Evolutionary conservation across 2,329 filamentous ascomycete genomes (phyloP).

Genomic region (Alternaria sp.): DNA sequence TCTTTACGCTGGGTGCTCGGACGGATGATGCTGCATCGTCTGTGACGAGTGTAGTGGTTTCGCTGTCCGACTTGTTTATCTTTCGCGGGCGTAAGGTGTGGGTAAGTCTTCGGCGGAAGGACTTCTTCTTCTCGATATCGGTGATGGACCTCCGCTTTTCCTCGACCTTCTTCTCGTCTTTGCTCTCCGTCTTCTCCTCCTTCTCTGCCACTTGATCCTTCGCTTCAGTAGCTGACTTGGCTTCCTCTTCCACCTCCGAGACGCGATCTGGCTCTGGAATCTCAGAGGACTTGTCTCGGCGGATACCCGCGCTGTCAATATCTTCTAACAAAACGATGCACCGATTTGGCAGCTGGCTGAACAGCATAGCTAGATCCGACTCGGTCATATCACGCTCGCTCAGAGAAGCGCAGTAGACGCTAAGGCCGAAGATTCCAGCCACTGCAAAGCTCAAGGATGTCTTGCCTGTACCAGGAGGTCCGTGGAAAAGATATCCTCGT

Average conservation of each 20-base stretch:
- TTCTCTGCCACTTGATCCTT: not conserved
- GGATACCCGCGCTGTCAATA: slow-evolving; percentile 56
- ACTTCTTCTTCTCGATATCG: not conserved
- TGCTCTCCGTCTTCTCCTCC: not conserved
- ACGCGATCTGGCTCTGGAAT: not conserved
- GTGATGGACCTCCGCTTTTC: not conserved
- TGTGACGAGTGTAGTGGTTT: slow-evolving; percentile 4
- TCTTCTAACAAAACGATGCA: slow-evolving; percentile 57
- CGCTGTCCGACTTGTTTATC: not conserved
- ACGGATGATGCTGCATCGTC: not conserved
- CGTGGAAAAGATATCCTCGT: slow-evolving; percentile 81
- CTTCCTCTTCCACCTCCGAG: not conserved
- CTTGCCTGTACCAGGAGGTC: slow-evolving; percentile 82
- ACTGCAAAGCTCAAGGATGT: slow-evolving; percentile 55
- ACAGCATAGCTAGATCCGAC: slow-evolving; percentile 60
- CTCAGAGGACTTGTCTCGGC: slow-evolving; percentile 33
- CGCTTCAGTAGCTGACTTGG: not conserved
- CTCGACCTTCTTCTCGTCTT: not conserved
- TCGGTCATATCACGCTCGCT: slow-evolving; percentile 77
- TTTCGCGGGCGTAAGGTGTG: not conserved
- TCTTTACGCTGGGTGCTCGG: not conserved
- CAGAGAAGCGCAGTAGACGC: slow-evolving; percentile 55
- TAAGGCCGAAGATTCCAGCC: slow-evolving; percentile 55
- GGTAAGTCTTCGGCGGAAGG: slow-evolving; percentile 1
- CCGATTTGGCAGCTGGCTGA: slow-evolving; percentile 51